Conservation (phyloP, 2,329 filamentous ascomycete genomes). For the Colletotrichum euphorbiae region DNA sequence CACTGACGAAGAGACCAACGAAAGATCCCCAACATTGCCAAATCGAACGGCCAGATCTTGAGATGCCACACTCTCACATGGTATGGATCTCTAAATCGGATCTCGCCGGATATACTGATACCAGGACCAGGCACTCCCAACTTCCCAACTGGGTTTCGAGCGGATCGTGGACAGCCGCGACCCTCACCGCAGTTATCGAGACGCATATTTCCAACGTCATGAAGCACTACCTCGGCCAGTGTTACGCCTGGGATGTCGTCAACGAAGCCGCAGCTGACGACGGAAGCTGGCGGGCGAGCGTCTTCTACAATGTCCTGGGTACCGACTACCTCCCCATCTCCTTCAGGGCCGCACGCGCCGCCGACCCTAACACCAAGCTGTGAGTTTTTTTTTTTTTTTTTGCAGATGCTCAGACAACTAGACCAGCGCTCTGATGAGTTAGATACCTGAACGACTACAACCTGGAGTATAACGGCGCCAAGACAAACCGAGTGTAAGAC, state of each 20-base stretch:
- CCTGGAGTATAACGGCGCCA: conserved; percentile 56
- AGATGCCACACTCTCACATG: conserved; percentile 72
- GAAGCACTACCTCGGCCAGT: conserved; percentile 57
- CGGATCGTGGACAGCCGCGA: conserved; percentile 34
- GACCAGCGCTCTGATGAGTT: neutral
- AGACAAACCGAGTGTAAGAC: conserved; percentile 48
- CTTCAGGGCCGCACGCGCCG: conserved; percentile 59
- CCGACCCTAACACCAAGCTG: conserved; percentile 60
- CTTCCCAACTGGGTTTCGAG: conserved; percentile 43
- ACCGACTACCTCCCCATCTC: conserved; percentile 62
- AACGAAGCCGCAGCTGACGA: conserved; percentile 61
- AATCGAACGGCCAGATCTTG: conserved; percentile 61
- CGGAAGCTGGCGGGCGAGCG: conserved; percentile 56
- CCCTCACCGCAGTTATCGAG: conserved; percentile 55
- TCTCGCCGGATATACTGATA: conserved; percentile 4
- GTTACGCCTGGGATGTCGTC: conserved; percentile 64
- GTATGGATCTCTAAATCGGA: conserved; percentile 49
- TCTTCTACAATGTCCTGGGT: conserved; percentile 63
- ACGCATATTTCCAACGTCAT: conserved; percentile 62
- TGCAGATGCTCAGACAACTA: neutral
- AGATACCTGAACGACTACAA: conserved; percentile 72
- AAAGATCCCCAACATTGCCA: conserved; percentile 58
- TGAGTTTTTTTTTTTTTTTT: conserved; percentile 46
- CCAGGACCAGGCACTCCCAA: conserved; percentile 39
- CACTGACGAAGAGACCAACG: neutral